phyloP scores from a whole-genome alignment of 768 basidiomycete species.

The Tulasnella sp. region DNA sequence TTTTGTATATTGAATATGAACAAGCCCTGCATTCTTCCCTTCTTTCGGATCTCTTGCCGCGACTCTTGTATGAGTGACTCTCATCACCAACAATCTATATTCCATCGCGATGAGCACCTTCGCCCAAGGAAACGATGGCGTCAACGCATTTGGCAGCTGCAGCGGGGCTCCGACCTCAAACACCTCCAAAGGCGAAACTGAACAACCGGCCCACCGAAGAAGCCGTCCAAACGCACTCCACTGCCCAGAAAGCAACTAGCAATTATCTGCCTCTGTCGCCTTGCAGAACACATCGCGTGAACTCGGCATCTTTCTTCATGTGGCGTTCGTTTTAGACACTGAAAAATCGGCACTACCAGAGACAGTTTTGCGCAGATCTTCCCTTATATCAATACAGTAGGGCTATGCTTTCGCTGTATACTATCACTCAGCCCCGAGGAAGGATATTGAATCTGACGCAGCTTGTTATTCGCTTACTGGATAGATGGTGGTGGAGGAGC shows the following conservation, averaged over 20 bases:
- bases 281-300: slow-evolving; percentile 19
- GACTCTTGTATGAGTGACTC: background rate
- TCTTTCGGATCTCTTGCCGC: background rate
- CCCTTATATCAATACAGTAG: slow-evolving; percentile 19
- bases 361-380: slow-evolving; percentile 15
- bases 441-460: background rate
- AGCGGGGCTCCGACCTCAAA: background rate
- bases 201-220: background rate
- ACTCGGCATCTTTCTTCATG: background rate
- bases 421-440: background rate
- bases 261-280: slow-evolving; percentile 15
- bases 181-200: background rate
- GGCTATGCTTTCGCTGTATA: background rate
- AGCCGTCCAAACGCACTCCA: slow-evolving; percentile 15
- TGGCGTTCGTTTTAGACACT: background rate
- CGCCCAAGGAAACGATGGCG: too few species aligned
- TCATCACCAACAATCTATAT: too few species aligned
- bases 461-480: background rate
- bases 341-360: background rate
- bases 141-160: background rate
- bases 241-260: slow-evolving; percentile 17
- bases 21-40: too few species aligned
- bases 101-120: background rate
- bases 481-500: slow-evolving; percentile 15
- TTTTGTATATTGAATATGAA: too few species aligned